Percentiles rank a stretch among this genome's conserved stretches.
phyloP scores from a whole-genome alignment of 371 early-diverging fungal species.

The Lichtheimia ornata region DNA sequence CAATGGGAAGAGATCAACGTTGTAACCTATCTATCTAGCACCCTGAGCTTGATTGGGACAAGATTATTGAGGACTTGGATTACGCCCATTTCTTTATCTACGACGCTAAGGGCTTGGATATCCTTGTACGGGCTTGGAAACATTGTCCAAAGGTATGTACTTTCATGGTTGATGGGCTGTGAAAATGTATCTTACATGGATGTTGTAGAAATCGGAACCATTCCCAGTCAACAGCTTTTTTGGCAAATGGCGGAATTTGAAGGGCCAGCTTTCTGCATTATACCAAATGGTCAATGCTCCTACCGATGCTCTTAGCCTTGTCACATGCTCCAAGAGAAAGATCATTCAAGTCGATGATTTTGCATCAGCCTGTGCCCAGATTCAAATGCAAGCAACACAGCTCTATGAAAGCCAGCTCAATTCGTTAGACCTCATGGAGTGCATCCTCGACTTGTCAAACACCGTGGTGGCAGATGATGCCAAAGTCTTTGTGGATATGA shows the following conservation, averaged over 20 bases:
- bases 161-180: background rate
- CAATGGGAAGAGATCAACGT: background rate
- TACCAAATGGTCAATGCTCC: constrained; percentile 66
- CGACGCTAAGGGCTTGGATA: constrained; percentile 66
- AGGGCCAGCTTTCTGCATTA: constrained; percentile 74
- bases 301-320: constrained; percentile 49
- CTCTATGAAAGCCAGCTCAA: constrained; percentile 70
- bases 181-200: background rate
- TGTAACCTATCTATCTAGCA: constrained; percentile 27
- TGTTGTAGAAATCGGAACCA: constrained; percentile 19
- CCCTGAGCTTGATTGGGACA: constrained; percentile 64
- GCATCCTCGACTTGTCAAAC: constrained; percentile 66
- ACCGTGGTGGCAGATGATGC: constrained; percentile 65
- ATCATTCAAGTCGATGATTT: constrained; percentile 61
- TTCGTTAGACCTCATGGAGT: constrained; percentile 74
- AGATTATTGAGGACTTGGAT: constrained; percentile 68
- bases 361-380: constrained; percentile 44
- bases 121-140: constrained; percentile 69
- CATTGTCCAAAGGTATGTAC: constrained; percentile 55
- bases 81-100: constrained; percentile 67
- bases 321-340: constrained; percentile 47
- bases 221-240: constrained; percentile 78
- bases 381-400: constrained; percentile 53
- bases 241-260: constrained; percentile 75
- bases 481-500: constrained; percentile 65